Conservation (phyloP, 2,329 filamentous ascomycete genomes). For the Hypoxylon sp. region DNA sequence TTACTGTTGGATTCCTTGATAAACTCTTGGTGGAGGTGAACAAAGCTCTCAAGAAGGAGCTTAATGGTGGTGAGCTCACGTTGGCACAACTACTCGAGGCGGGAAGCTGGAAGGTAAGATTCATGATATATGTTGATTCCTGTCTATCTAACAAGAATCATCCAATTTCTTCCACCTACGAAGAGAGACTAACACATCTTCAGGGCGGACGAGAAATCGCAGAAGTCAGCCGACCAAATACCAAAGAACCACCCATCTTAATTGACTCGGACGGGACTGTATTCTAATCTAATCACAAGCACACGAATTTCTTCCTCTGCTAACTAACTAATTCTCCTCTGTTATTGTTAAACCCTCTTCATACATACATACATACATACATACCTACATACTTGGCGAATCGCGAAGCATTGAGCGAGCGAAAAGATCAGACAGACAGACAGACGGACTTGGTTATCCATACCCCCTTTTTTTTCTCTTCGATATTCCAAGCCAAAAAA, state of each 20-base stretch:
- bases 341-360: conserved; percentile 6
- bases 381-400: no score
- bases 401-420: no score
- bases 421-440: no score
- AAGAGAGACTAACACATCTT: conserved; percentile 18
- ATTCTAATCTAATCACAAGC: no score
- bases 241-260: conserved; percentile 94
- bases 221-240: conserved; percentile 93
- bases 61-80: conserved; percentile 76
- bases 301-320: no score
- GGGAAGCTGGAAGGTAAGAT: conserved; percentile 87
- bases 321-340: no score
- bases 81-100: conserved; percentile 93
- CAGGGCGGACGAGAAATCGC: conserved; percentile 93
- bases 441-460: no score
- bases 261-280: conserved; percentile 97
- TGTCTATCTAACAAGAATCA: no score
- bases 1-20: conserved; percentile 78
- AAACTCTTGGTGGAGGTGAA: conserved; percentile 71
- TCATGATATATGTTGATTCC: background rate
- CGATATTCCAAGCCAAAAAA: no score
- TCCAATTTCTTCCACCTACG: no score
- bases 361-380: no score
- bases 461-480: conserved; percentile 9
- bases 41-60: conserved; percentile 68